Evolutionary conservation across 1,284 basidiomycete species (phyloP).

Genomic region (Somion occarium): DNA sequence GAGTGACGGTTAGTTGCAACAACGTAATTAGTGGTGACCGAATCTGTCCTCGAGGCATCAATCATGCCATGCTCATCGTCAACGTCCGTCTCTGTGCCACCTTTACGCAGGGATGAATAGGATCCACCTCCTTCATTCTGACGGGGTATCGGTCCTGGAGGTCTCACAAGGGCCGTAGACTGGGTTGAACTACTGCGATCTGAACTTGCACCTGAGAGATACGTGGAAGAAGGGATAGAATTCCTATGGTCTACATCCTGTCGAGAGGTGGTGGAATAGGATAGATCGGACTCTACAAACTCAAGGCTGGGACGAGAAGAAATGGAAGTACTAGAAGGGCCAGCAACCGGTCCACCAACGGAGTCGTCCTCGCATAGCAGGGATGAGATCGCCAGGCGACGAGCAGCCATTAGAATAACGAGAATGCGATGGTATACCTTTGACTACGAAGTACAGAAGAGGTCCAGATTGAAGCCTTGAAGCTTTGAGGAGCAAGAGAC

Average conservation of each 20-base stretch:
- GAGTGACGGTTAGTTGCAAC: not conserved
- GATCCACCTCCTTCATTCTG: not conserved
- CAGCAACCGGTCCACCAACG: constrained; percentile 22
- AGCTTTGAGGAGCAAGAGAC: constrained; percentile 2
- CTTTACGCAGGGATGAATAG: not conserved
- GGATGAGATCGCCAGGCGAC: constrained; percentile 68
- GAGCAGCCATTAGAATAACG: constrained; percentile 45
- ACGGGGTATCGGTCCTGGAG: not conserved
- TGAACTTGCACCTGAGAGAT: not conserved
- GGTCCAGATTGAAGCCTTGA: constrained; percentile 7
- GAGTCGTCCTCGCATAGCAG: constrained; percentile 54
- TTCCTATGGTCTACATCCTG: not conserved
- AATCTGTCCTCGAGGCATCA: not conserved
- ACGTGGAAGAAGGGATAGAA: not conserved
- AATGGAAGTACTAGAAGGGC: constrained; percentile 9
- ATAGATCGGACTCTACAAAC: constrained; percentile 4
- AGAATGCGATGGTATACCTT: constrained; percentile 1
- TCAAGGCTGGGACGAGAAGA: constrained; percentile 12
- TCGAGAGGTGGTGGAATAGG: constrained; percentile 2
- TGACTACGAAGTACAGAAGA: constrained; percentile 3
- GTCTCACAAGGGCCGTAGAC: not conserved
- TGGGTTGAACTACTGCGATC: not conserved
- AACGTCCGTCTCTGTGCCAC: not conserved
- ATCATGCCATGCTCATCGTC: not conserved
- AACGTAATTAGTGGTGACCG: not conserved